Percentiles rank a stretch among this genome's conserved stretches.
Evolutionary conservation across 2,329 filamentous ascomycete genomes (phyloP).

Genomic region (Blastomyces parvus): DNA sequence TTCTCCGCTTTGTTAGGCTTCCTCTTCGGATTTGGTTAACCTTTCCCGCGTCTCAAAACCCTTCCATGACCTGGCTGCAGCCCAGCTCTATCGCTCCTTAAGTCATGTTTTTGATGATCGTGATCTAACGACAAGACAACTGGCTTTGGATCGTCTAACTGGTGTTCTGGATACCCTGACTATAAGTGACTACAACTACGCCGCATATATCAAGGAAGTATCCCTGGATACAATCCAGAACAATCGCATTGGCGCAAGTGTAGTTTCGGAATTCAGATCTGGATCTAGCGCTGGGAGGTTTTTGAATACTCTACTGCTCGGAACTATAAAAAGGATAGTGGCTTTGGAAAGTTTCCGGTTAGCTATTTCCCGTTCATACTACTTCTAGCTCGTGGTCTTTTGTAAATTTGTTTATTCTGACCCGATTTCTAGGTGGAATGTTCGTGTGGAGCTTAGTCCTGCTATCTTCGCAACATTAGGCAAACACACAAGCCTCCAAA

Average conservation of each 20-base stretch:
- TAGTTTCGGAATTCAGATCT: conserved; percentile 48
- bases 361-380: not conserved
- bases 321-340: conserved; percentile 48
- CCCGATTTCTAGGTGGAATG: conserved; percentile 48
- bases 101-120: conserved; percentile 54
- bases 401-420: conserved; percentile 1
- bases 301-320: conserved; percentile 50
- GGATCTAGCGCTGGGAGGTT: conserved; percentile 53
- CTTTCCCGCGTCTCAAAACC: conserved; percentile 50
- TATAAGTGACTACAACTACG: conserved; percentile 56
- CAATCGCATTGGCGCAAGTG: conserved; percentile 43
- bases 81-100: conserved; percentile 51
- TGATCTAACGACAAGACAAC: conserved; percentile 45
- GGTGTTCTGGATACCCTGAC: conserved; percentile 52
- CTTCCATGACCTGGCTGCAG: conserved; percentile 50
- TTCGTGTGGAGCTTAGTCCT: conserved; percentile 52
- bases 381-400: not conserved
- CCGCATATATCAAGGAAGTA: conserved; percentile 47
- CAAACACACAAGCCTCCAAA: conserved; percentile 42
- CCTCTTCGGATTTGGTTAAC: conserved; percentile 23
- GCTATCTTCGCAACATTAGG: conserved; percentile 51
- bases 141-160: conserved; percentile 49
- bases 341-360: conserved; percentile 50
- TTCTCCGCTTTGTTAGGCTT: conserved; percentile 11
- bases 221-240: conserved; percentile 47